Percentiles rank a stretch among this genome's conserved stretches.
phyloP scores from a whole-genome alignment of 768 basidiomycete genomes.

The Rhodotorula toruloides region DNA sequence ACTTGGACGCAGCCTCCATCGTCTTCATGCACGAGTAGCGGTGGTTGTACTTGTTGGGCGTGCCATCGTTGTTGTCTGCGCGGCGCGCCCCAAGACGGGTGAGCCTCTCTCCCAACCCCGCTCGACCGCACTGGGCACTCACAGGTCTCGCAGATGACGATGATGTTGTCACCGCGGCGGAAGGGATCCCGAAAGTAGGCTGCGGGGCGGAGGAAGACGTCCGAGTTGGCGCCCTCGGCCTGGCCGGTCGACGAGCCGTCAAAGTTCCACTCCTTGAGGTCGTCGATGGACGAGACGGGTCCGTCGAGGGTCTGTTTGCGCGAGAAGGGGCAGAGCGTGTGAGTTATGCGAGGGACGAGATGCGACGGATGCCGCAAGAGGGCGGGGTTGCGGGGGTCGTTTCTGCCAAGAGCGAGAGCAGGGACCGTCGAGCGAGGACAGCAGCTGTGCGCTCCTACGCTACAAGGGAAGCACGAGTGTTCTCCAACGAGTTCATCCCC shows the following conservation, averaged over 20 bases:
- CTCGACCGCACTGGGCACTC: neutral
- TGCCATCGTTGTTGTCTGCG: conserved; percentile 70
- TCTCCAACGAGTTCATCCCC: no score
- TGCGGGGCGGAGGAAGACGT: conserved; percentile 94
- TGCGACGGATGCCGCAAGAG: no score
- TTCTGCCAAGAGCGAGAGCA: no score
- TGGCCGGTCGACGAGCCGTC: conserved; percentile 76
- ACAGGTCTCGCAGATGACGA: conserved; percentile 63
- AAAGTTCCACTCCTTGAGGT: conserved; percentile 98
- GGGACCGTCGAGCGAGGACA: no score
- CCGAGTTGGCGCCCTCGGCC: conserved; percentile 90
- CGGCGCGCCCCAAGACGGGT: neutral
- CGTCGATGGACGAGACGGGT: conserved; percentile 77
- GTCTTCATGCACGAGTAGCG: conserved; percentile 89
- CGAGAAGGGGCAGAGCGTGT: conserved; percentile 9
- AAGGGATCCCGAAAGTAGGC: conserved; percentile 99
- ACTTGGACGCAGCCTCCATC: conserved; percentile 83
- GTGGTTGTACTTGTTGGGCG: conserved; percentile 93
- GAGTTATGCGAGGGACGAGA: neutral
- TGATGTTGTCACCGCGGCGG: conserved; percentile 69
- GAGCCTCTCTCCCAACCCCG: neutral
- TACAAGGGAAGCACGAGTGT: no score
- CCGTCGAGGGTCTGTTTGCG: conserved; percentile 69
- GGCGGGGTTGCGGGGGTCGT: no score
- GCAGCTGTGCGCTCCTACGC: no score